Evolutionary conservation across 768 basidiomycete species (phyloP), one percentile per base, ranked within the genome.

Genomic region (Amanita pallidorosea): DNA sequence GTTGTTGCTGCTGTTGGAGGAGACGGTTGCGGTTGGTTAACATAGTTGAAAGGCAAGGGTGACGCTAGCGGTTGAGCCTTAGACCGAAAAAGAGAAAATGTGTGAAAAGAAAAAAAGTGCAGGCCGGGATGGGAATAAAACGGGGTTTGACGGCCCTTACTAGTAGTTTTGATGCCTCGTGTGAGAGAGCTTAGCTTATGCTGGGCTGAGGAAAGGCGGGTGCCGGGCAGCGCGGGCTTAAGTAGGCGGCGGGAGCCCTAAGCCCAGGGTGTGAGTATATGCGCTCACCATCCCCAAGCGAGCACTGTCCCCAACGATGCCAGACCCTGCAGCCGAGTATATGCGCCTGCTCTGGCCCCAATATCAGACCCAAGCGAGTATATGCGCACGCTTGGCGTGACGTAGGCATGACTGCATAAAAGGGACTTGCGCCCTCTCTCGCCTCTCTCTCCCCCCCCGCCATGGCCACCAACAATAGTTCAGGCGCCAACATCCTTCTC

Each of bases 31-130:
- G 53, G 45, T 37, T 53, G 54, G 59, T 49, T 18, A 49, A 44
- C 55, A 61, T 61, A 49, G 60, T 55, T 54, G 49, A 45, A 42
- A 38, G 55, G 44, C 49, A 40, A 36, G 57, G 52, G 59, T 33
- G 55, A 56, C 57, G 57, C 61, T 56, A 61, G 29, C 9, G 29
- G 29, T 29, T 29, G 29, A 57, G 62, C 61, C 62, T 61, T 63
- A 61, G 60, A 62, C 61, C 60, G 54, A 55, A 63, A 57, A 55
- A 57, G 59, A 60, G 63, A 63, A 63, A 50, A 43, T 33, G 23
- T 36, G 47, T 40, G 36, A 40, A 38, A 20, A 43, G 18, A 50
- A 43, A 31, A 43, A 42, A 43, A 43, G 40, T 27, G 29, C 12
- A 42, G 37, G 25, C 41, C 38, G 20, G 42, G 41, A 50, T 35